Base-by-base conservation (phyloP, 2,329 filamentous ascomycete species). In the Pseudonectria buxi region DNA sequence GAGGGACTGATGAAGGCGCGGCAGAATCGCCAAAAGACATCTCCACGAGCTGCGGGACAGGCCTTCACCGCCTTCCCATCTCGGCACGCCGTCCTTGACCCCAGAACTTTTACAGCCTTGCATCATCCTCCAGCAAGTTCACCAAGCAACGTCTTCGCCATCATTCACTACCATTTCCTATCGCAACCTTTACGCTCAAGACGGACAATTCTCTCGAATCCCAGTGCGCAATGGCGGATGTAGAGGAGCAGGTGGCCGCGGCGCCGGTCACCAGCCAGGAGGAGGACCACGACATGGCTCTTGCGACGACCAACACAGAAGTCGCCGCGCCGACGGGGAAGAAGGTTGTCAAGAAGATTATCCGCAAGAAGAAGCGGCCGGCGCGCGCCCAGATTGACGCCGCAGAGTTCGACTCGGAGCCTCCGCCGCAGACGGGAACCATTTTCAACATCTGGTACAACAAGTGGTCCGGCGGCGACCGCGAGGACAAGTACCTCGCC, bases 391-490 rank as follows among this genome's bases (percentile, higher is more conserved):
- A 98, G 65, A 82, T 95, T 53, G 92, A 98, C 55, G 79, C 88
- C 2, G 79, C 83, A 27, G 81, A 81, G 28, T 76, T 94, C 64
- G 86, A 83, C 51, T 82, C 82, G 24, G 87, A 95, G 51, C 83
- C 86, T 4, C 87, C 89, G 12, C 85, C 86, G 2, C 89, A 96
- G 54, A 96, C 90, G 0, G 92, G 92, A 35, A 94, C 86, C 0
- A 87, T 89, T 39, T 98, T 92, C 73, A 98, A 98, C 29, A 46
- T 94, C 55, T 95, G 89, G 90, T 95, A 95, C 67, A 95, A 95
- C 68, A 96, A 95, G 64, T 96, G 90, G 89, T 84, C 82, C 1
- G 92, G 92, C 47, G 92, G 92, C 54, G 92, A 98, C 63, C 78
- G 88, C 41, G 90, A 96, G 57, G 88, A 94, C 67, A 87, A 89